Conservation (phyloP, 106 monocot species). For the Phalaenopsis aphrodite region DNA sequence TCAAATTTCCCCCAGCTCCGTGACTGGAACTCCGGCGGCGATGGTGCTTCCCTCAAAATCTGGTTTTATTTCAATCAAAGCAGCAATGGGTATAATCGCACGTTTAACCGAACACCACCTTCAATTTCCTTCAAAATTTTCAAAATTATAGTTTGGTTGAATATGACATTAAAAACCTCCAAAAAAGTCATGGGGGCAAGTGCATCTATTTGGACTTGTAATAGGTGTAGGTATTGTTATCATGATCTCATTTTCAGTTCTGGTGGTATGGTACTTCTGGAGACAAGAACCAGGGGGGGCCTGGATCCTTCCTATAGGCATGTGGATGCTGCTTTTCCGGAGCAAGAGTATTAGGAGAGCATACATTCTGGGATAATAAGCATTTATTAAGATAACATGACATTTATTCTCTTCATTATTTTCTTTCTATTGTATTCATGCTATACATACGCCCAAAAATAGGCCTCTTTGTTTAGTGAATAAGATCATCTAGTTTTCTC, state of each 20-base stretch:
- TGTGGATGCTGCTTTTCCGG: slow-evolving; percentile 42
- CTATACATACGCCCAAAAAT: no score
- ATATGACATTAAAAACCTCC: slow-evolving; percentile 75
- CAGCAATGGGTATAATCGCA: slow-evolving; percentile 82
- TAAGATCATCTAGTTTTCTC: no score
- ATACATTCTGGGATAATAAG: no score
- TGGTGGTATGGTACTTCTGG: slow-evolving; percentile 36
- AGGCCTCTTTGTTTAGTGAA: no score
- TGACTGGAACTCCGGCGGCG: no score
- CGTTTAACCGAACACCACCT: slow-evolving; percentile 72
- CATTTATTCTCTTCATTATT: no score
- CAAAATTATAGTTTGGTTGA: slow-evolving; percentile 70
- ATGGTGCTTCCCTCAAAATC: slow-evolving; percentile 38
- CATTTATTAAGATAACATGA: no score
- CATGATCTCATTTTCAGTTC: slow-evolving; percentile 30
- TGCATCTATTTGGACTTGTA: slow-evolving; percentile 29
- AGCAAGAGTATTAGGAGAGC: slow-evolving; percentile 34
- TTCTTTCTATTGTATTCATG: no score
- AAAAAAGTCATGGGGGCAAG: slow-evolving; percentile 55
- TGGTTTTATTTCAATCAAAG: slow-evolving; percentile 52
- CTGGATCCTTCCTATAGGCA: slow-evolving; percentile 31
- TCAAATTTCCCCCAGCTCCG: no score
- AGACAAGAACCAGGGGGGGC: slow-evolving; percentile 19
- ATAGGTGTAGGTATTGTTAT: slow-evolving; percentile 20
- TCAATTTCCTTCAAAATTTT: slow-evolving; percentile 71